Conservation (phyloP, 495 filamentous ascomycete genomes). For the Tuber indicum region DNA sequence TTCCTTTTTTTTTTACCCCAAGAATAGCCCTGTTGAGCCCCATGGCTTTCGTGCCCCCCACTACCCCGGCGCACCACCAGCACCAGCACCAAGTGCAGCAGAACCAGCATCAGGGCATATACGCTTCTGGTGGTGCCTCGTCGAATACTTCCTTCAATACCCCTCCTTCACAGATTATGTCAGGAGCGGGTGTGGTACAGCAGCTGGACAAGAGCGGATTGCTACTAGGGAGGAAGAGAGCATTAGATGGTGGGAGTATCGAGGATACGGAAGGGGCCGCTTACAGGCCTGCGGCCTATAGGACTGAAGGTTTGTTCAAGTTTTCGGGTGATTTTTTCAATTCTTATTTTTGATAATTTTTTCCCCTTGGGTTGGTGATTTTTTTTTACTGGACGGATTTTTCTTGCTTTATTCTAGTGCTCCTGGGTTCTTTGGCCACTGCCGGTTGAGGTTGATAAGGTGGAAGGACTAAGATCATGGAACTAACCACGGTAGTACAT, state of each 20-base stretch:
- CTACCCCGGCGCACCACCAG: constrained; percentile 18
- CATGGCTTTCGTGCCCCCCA: constrained; percentile 27
- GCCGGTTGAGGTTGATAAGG: neutral
- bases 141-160: constrained; percentile 20
- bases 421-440: constrained; percentile 16
- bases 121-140: constrained; percentile 19
- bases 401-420: neutral
- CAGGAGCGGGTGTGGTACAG: constrained; percentile 15
- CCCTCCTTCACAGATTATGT: constrained; percentile 9
- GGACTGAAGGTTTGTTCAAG: constrained; percentile 41
- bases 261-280: constrained; percentile 27
- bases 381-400: constrained; percentile 10
- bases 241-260: constrained; percentile 28
- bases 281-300: constrained; percentile 38
- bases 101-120: constrained; percentile 11
- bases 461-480: neutral
- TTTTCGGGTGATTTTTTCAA: constrained; percentile 39
- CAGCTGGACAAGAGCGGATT: constrained; percentile 15
- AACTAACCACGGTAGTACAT: constrained; percentile 27
- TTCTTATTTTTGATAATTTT: neutral
- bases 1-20: neutral
- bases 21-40: constrained; percentile 19
- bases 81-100: neutral
- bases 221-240: constrained; percentile 29
- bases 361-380: neutral